Evolutionary conservation across 257 asterid species (phyloP).

Genomic region (Nicotiana knightiana): DNA sequence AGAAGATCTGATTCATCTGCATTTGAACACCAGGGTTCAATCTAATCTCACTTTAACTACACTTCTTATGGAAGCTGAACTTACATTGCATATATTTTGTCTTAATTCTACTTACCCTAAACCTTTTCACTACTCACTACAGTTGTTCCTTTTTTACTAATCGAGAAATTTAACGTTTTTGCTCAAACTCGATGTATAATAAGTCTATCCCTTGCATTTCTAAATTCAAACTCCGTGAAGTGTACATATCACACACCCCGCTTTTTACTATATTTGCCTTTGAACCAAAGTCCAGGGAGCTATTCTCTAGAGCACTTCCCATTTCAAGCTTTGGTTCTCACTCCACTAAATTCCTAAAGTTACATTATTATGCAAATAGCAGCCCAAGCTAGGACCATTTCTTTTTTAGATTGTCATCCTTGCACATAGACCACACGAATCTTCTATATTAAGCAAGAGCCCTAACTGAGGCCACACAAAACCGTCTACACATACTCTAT

Average conservation of each 20-base stretch:
- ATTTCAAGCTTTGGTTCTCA: not conserved
- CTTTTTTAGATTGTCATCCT: not conserved
- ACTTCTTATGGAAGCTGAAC: not conserved
- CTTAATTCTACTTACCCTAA: not conserved
- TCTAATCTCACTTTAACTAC: no score
- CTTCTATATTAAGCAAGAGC: not conserved
- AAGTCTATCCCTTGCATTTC: not conserved
- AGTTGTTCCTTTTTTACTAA: not conserved
- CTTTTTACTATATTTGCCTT: not conserved
- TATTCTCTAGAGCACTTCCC: not conserved
- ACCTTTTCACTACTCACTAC: not conserved
- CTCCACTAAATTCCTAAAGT: not conserved
- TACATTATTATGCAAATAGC: not conserved
- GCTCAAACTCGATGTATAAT: not conserved
- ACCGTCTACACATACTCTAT: no score
- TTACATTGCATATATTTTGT: not conserved
- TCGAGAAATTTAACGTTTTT: not conserved
- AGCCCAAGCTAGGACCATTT: not conserved
- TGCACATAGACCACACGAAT: not conserved
- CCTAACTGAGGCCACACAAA: not conserved
- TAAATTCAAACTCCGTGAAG: not conserved
- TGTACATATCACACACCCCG: not conserved
- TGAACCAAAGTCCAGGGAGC: not conserved
- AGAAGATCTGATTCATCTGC: no score
- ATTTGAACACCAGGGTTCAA: no score